These are phyloP conservation scores for Didymella keratinophila DNA, from an alignment of 2,329 filamentous ascomycete species.

Conservation along the genomic window DNA sequence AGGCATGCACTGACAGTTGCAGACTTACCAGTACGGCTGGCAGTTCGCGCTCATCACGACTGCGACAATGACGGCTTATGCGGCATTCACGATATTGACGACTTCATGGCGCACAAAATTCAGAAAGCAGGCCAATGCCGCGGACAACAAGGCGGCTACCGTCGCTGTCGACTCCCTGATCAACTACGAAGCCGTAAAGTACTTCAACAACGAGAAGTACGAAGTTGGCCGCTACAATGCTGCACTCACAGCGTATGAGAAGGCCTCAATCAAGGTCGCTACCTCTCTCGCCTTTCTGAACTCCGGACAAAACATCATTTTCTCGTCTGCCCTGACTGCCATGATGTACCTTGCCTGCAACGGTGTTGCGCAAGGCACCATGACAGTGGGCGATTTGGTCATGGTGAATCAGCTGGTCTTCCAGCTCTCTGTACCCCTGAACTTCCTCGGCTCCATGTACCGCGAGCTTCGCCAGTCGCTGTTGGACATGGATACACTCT, in stretches of 20 bases:
- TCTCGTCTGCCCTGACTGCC: constrained; percentile 87
- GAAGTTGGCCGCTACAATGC: constrained; percentile 91
- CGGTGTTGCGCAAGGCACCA: constrained; percentile 78
- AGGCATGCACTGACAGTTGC: constrained; percentile 18
- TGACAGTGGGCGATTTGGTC: constrained; percentile 95
- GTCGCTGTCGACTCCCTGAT: constrained; percentile 96
- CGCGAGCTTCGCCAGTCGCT: constrained; percentile 93
- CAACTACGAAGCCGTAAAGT: constrained; percentile 99
- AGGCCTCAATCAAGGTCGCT: constrained; percentile 94
- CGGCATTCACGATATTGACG: constrained; percentile 95
- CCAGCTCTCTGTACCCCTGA: constrained; percentile 93
- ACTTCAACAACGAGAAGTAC: constrained; percentile 98
- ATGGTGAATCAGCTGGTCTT: constrained; percentile 99
- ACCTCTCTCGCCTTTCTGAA: constrained; percentile 94
- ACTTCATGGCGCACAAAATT: constrained; percentile 98
- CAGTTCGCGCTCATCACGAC: constrained; percentile 92
- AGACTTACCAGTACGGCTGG: constrained; percentile 91
- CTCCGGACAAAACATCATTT: constrained; percentile 95
- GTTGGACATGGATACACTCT: constrained; percentile 97
- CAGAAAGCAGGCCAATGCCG: constrained; percentile 90
- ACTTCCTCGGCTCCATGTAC: constrained; percentile 98
- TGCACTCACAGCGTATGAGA: constrained; percentile 85
- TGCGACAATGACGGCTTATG: constrained; percentile 90
- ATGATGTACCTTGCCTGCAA: constrained; percentile 99
- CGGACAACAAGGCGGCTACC: constrained; percentile 93